Conservation (phyloP, 495 filamentous ascomycete genomes). For the Hyaloscypha variabilis region DNA sequence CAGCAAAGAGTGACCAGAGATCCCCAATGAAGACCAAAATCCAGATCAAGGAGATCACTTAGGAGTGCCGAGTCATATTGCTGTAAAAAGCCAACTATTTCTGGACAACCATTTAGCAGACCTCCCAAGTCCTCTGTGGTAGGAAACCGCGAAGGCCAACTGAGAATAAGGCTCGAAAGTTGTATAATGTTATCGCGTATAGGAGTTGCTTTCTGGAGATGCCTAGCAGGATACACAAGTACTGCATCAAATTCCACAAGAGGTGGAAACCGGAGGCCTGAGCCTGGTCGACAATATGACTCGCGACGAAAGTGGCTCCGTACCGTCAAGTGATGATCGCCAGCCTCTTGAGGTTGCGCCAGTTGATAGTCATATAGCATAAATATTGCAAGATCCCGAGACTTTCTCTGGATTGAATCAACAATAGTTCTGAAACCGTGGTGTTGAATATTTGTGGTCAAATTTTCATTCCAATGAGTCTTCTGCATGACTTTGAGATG, state of each 20-base stretch:
- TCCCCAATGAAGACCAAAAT: slow-evolving; percentile 49
- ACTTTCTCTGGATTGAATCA: slow-evolving; percentile 44
- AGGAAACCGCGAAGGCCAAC: slow-evolving; percentile 30
- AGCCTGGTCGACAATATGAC: neutral
- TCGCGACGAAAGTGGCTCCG: slow-evolving; percentile 11
- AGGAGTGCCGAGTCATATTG: slow-evolving; percentile 36
- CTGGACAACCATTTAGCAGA: slow-evolving; percentile 38
- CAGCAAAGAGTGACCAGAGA: slow-evolving; percentile 39
- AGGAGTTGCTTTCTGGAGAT: neutral
- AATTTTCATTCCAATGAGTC: slow-evolving; percentile 13
- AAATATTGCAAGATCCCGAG: slow-evolving; percentile 25
- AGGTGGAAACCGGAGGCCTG: neutral
- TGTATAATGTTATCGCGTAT: slow-evolving; percentile 27
- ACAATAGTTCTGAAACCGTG: slow-evolving; percentile 47
- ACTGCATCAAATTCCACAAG: neutral
- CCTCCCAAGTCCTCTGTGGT: slow-evolving; percentile 33
- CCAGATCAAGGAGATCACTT: slow-evolving; percentile 34
- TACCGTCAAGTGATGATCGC: slow-evolving; percentile 9
- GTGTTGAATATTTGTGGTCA: slow-evolving; percentile 56
- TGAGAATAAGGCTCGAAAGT: slow-evolving; percentile 32
- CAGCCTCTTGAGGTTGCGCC: neutral
- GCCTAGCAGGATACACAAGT: slow-evolving; percentile 12
- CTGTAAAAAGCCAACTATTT: slow-evolving; percentile 43
- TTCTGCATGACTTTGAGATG: slow-evolving; percentile 38
- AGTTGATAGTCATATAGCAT: slow-evolving; percentile 25